A percentile compares a stretch with the other conserved stretches of the same genome.
Evolutionary conservation across 805 yeast genomes (phyloP).

Genomic region (Zygotorulaspora sp.): DNA sequence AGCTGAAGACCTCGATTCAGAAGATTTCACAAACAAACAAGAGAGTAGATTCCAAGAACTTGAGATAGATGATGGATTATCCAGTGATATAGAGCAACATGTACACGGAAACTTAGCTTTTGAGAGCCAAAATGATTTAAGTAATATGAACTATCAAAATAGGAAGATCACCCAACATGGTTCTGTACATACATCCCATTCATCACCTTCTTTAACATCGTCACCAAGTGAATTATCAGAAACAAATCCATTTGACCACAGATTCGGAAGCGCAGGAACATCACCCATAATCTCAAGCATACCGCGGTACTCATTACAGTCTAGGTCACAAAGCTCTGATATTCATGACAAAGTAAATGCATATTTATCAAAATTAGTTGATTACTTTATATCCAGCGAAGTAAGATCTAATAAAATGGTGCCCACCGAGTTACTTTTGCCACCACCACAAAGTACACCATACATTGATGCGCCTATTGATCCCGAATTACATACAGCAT

Average conservation of each 20-base stretch:
- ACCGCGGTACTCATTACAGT: slow-evolving; percentile 28
- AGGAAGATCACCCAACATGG: slow-evolving; percentile 10
- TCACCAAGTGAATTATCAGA: slow-evolving; percentile 33
- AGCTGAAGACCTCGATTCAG: slow-evolving; percentile 11
- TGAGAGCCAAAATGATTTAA: slow-evolving; percentile 4
- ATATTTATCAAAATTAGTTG: slow-evolving; percentile 32
- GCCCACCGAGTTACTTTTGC: slow-evolving; percentile 28
- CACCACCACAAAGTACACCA: slow-evolving; percentile 34
- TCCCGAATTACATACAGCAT: slow-evolving; percentile 89
- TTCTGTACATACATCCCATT: slow-evolving; percentile 19
- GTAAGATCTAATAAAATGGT: slow-evolving; percentile 24
- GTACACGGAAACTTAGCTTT: slow-evolving; percentile 5
- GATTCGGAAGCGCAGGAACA: slow-evolving; percentile 30
- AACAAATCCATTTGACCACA: slow-evolving; percentile 29
- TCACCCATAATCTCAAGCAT: slow-evolving; percentile 32
- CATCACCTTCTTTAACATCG: slow-evolving; percentile 34
- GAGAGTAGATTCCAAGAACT: slow-evolving; percentile 30
- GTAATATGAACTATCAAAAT: not conserved
- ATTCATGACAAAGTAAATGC: slow-evolving; percentile 32
- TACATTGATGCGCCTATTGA: slow-evolving; percentile 73
- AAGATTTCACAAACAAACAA: slow-evolving; percentile 7
- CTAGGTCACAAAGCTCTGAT: slow-evolving; percentile 28
- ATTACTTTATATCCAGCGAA: slow-evolving; percentile 34
- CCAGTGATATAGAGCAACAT: slow-evolving; percentile 36
- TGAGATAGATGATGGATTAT: slow-evolving; percentile 36